Conservation (phyloP, 2,329 filamentous ascomycete species). For the Fusarium torreyae region DNA sequence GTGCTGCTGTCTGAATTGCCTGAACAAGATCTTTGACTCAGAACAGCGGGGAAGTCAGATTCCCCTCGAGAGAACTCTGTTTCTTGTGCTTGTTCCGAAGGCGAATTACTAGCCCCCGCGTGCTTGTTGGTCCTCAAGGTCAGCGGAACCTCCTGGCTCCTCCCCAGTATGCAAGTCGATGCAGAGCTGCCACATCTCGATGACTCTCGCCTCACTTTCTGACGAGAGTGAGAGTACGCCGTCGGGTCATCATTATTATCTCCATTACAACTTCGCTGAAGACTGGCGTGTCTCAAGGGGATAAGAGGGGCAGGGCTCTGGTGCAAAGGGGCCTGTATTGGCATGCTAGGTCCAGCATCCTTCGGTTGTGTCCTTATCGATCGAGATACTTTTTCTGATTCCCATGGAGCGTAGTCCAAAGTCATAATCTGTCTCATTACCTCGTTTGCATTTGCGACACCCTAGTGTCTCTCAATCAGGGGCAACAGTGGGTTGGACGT, state of each 20-base stretch:
- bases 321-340: slow-evolving; percentile 14
- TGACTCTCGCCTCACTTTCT: slow-evolving; percentile 16
- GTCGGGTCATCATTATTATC: not conserved
- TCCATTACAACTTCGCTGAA: slow-evolving; percentile 21
- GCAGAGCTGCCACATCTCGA: slow-evolving; percentile 23
- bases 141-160: slow-evolving; percentile 19
- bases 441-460: slow-evolving; percentile 59
- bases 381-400: not conserved
- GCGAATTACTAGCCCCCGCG: slow-evolving; percentile 1
- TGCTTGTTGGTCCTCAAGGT: slow-evolving; percentile 8
- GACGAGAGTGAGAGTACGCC: not conserved
- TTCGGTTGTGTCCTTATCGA: slow-evolving; percentile 5
- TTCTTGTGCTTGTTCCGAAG: slow-evolving; percentile 11
- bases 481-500: slow-evolving; percentile 59
- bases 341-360: not conserved
- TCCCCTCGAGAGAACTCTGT: slow-evolving; percentile 6
- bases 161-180: slow-evolving; percentile 22
- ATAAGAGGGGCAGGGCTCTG: slow-evolving; percentile 32
- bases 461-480: slow-evolving; percentile 66
- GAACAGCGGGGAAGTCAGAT: slow-evolving; percentile 13
- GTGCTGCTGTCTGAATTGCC: slow-evolving; percentile 22
- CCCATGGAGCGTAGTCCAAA: slow-evolving; percentile 23
- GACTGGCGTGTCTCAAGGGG: slow-evolving; percentile 45
- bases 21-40: slow-evolving; percentile 14
- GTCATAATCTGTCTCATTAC: slow-evolving; percentile 57